Percentiles rank a stretch among this genome's conserved stretches.
These are phyloP conservation scores for Baorangia bicolor DNA, from an alignment of 768 basidiomycete genomes.

Conservation along the genomic window DNA sequence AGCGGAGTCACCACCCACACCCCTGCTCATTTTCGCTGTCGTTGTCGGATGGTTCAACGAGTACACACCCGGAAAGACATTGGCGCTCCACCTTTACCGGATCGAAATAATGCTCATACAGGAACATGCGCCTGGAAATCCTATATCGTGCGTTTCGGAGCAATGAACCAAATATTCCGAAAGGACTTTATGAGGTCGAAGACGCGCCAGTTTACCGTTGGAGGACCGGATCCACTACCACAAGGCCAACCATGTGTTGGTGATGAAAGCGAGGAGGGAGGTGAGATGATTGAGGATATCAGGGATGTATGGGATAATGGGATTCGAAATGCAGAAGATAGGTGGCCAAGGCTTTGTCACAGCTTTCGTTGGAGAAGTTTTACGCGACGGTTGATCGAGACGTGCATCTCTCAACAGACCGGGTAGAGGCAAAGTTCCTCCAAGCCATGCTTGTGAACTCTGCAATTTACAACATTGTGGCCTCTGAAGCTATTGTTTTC, in stretches of 20 bases:
- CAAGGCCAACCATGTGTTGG: not conserved
- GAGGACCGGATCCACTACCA: not conserved
- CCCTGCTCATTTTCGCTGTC: not conserved
- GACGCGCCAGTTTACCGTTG: not conserved
- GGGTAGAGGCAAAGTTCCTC: too few relatives aligned
- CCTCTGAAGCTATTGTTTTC: too few relatives aligned
- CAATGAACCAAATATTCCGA: not conserved
- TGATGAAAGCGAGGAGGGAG: not conserved
- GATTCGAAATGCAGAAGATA: not conserved
- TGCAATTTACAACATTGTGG: too few relatives aligned
- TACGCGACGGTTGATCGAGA: not conserved
- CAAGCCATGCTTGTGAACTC: too few relatives aligned
- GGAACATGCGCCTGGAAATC: not conserved
- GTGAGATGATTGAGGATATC: not conserved
- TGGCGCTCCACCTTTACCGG: not conserved
- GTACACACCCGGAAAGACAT: not conserved
- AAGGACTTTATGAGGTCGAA: not conserved
- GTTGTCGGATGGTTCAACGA: not conserved
- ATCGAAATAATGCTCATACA: not conserved
- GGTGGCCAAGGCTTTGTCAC: not conserved
- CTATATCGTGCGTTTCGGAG: not conserved
- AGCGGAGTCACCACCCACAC: not conserved
- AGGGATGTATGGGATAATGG: slow-evolving; percentile 1
- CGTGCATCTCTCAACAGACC: not conserved
- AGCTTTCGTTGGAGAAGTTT: not conserved